A percentile compares a stretch with the other conserved stretches of the same genome.
These are phyloP conservation scores for Balamuthia mandrillaris DNA, from an alignment of 208 protist species.

Conservation along the genomic window DNA sequence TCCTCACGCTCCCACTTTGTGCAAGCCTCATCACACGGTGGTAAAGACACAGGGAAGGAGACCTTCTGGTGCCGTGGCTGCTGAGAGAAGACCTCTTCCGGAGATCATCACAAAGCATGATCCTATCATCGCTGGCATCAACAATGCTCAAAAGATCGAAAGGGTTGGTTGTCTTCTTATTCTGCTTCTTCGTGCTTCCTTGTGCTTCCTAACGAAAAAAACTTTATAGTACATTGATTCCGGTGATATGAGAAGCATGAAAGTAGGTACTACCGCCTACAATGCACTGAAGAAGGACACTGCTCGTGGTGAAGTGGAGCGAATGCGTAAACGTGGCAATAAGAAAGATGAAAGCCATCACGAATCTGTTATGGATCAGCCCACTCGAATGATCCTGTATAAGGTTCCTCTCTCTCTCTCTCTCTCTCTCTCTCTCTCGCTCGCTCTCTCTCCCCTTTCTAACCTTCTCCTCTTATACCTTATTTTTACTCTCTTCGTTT, in stretches of 20 bases:
- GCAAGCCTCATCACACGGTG: background rate
- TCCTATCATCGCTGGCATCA: background rate
- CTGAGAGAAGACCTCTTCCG: background rate
- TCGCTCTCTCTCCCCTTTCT: background rate
- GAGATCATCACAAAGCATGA: constrained; percentile 20
- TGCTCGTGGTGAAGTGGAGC: background rate
- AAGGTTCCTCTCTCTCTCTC: constrained; percentile 63
- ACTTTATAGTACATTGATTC: constrained; percentile 11
- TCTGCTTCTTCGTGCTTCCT: too few relatives aligned
- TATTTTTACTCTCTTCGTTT: too few relatives aligned
- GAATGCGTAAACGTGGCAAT: background rate
- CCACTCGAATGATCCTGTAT: constrained; percentile 95
- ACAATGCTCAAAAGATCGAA: background rate
- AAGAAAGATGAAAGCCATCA: background rate
- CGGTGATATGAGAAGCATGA: background rate
- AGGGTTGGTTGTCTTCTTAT: background rate
- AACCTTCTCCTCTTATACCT: too few relatives aligned
- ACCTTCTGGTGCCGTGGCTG: background rate
- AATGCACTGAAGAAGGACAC: constrained; percentile 14
- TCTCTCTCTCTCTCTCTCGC: background rate
- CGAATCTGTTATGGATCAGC: constrained; percentile 86
- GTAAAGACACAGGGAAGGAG: background rate
- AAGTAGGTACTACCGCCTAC: background rate
- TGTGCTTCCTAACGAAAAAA: too few relatives aligned
- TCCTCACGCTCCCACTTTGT: background rate